Evolutionary conservation across 768 basidiomycete species (phyloP), one percentile per base, ranked within the genome.

Genomic region (Rhodotorula diobovata): DNA sequence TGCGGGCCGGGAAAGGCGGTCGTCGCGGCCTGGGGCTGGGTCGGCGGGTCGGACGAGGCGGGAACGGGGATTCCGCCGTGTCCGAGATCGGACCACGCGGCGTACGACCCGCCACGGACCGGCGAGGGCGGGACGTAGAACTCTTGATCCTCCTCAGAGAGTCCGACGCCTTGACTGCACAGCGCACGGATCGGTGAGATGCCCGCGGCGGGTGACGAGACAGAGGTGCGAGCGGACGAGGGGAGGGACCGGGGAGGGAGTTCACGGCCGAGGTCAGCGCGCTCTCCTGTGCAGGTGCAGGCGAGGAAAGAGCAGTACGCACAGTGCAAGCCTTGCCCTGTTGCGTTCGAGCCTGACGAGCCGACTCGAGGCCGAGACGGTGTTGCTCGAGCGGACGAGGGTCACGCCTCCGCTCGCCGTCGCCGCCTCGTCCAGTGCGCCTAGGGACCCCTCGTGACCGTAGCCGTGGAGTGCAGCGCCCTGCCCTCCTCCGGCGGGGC

Each of bases 51-150:
- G 57, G 63, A 1, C 45, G 45, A 28, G 56, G 35, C 5, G 50
- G 60, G 32, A 4, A 9, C n/a, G n/a, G 37, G 9, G 8, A 60
- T 12, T 5, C 54, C 39, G 30, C 67, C 67, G 32, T 71, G 73
- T 2, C 70, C 70, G 50, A 59, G 30, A 53, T 74, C 73, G 35
- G 54, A 63, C 70, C 69, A 74, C 1, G 58, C n/a, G n/a, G 57
- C 61, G 39, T 53, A 67, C 4, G 66, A 46, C 1, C 60, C 57
- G 10, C 60, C 41, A 18, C 60, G 60, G 18, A 67, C 73, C 3
- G 73, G 73, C 11, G 67, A 68, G 2, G 69, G 61, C 16, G 73
- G 73, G 28, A 74, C 67, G 50, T 74, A 74, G 51, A 71, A 74
- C 21, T 71, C 55, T n/a, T 71, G 73, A 25, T 74, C 73, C n/a